phyloP scores from a whole-genome alignment of 192 early-diverging fungal species.

The Linnemannia elongata region DNA sequence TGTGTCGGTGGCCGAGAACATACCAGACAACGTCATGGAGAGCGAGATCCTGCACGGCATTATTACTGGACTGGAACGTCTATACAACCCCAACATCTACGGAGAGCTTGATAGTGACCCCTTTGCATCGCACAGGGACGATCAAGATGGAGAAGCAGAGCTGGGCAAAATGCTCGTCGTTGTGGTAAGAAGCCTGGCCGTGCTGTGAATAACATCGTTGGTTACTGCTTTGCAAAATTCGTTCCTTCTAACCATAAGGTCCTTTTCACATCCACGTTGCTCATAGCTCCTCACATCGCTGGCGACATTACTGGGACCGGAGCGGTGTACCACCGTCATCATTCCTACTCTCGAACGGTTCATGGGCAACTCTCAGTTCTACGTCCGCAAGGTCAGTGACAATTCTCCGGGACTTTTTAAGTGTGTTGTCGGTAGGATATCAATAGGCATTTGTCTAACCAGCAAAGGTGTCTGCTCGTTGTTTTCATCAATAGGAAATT shows the following conservation, averaged over 20 bases:
- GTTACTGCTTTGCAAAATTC: background rate
- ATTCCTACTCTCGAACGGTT: constrained; percentile 66
- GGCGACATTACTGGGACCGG: constrained; percentile 61
- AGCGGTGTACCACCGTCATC: constrained; percentile 58
- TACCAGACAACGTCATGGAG: constrained; percentile 59
- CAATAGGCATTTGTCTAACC: background rate
- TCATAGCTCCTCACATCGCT: constrained; percentile 65
- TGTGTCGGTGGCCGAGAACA: constrained; percentile 57
- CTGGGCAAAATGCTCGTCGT: constrained; percentile 59
- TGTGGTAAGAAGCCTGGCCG: constrained; percentile 31
- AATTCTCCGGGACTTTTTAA: background rate
- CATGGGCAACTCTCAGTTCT: constrained; percentile 63
- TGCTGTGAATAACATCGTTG: background rate
- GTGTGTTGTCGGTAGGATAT: background rate
- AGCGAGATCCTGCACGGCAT: constrained; percentile 67
- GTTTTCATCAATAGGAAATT: constrained; percentile 42
- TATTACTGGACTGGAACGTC: constrained; percentile 59
- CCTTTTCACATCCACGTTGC: background rate
- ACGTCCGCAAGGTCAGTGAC: constrained; percentile 64
- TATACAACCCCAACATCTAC: constrained; percentile 37
- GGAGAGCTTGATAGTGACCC: constrained; percentile 11
- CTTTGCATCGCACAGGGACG: constrained; percentile 16
- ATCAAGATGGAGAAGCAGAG: constrained; percentile 56
- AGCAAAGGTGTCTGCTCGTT: background rate
- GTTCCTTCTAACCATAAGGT: background rate